phyloP scores from a whole-genome alignment of 306 rosid genomes.

The Begonia fuchsioides region DNA sequence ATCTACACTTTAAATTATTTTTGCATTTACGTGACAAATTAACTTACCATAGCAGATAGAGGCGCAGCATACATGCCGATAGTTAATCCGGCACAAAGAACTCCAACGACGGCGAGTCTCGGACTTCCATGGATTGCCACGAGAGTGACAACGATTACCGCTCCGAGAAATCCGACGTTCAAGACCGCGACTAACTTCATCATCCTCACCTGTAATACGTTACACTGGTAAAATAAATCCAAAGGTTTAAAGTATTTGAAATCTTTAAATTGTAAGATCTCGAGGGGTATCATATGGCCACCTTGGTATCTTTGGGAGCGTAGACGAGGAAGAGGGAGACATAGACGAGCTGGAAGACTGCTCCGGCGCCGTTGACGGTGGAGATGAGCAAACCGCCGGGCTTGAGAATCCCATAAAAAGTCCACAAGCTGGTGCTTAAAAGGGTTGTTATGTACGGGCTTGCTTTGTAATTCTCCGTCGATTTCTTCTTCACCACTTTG shows the following conservation, averaged over 20 bases:
- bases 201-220: no score
- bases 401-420: slow-evolving; percentile 35
- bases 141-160: slow-evolving; percentile 21
- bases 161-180: slow-evolving; percentile 30
- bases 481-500: slow-evolving; percentile 36
- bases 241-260: no score
- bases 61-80: slow-evolving; percentile 38
- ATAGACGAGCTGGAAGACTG: slow-evolving; percentile 21
- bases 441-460: slow-evolving; percentile 33
- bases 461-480: slow-evolving; percentile 30
- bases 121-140: slow-evolving; percentile 21
- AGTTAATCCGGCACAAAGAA: slow-evolving; percentile 24
- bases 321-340: slow-evolving; percentile 28
- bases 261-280: no score
- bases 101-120: slow-evolving; percentile 26
- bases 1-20: not conserved
- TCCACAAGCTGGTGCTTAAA: slow-evolving; percentile 40
- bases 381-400: slow-evolving; percentile 24
- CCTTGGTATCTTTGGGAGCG: slow-evolving; percentile 39
- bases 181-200: slow-evolving; percentile 15
- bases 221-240: no score
- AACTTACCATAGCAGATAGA: slow-evolving; percentile 24
- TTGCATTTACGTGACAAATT: not conserved
- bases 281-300: no score
- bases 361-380: slow-evolving; percentile 39